Base-by-base conservation (phyloP, 2,329 filamentous ascomycete genomes). In the Pochonia chlamydosporia region DNA sequence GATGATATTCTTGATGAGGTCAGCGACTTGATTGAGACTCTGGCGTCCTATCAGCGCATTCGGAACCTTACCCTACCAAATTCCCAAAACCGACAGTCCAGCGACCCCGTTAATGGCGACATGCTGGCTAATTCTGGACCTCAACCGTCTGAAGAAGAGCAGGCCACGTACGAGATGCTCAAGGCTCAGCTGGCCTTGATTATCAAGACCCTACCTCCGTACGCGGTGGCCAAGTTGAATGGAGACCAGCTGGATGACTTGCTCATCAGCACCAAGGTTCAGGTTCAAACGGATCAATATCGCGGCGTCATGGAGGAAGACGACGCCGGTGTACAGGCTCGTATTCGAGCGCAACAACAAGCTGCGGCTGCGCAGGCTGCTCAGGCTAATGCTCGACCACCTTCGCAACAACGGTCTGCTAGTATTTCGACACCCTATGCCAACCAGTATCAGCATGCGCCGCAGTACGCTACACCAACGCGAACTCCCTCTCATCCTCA, bases 261-360 rank as follows among this genome's bases (percentile, higher is more conserved):
- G 41, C 84, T 88, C 52, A 85, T 95, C 60, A 92, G 85, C 67
- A 88, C 82, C 40, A 89, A 82, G 61, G 78, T 96, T 18, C 70
- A 89, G 49, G 73, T 95, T 40, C 81, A 87, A 50, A 82, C 78
- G 6, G 82, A 85, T 44, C 82, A 89, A 58, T 87, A 87, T 63
- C 79, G 78, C 52, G 90, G 90, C 4, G 81, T 85, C 4, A 84
- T 95, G 80, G 89, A 95, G 56, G 88, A 92, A 56, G 89, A 95
- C 55, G 85, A 89, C 54, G 75, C 75, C 33, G 78, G 77, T 35
- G 63, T 75, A 26, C 77, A 79, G 37, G 72, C 74, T 39, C 72
- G 77, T 35, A 57, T 73, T 28, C 63, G 70, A 44, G 69, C 70
- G 26, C 64, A 68, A 50, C 63, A 66, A 42, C 63, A 65, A 20